phyloP scores from a whole-genome alignment of 805 yeast species.

The Yamadazyma kitorensis region DNA sequence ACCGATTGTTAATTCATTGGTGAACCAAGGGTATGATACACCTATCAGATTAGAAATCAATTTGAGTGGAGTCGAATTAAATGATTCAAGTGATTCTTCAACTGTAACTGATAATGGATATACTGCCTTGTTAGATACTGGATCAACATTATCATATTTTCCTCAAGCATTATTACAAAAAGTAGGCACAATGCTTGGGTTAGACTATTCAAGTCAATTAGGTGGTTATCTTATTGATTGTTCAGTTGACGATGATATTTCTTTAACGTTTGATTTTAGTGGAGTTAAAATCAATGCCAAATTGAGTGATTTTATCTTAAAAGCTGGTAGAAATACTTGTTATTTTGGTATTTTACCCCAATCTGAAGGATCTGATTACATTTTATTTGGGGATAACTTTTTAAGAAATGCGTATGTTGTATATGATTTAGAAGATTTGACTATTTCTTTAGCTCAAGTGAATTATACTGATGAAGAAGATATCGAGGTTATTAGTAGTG shows the following conservation, averaged over 20 bases:
- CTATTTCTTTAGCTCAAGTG: slow-evolving; percentile 50
- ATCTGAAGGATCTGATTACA: slow-evolving; percentile 9
- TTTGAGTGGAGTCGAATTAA: slow-evolving; percentile 33
- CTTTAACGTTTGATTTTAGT: slow-evolving; percentile 49
- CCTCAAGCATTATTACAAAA: slow-evolving; percentile 34
- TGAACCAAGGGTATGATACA: slow-evolving; percentile 23
- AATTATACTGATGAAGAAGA: slow-evolving; percentile 30
- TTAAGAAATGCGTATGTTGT: slow-evolving; percentile 63
- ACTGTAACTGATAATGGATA: slow-evolving; percentile 17
- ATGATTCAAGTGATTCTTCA: slow-evolving; percentile 11
- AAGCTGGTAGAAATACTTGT: slow-evolving; percentile 17
- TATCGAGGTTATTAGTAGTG: slow-evolving; percentile 43
- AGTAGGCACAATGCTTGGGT: slow-evolving; percentile 38
- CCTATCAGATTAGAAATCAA: slow-evolving; percentile 52
- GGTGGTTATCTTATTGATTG: slow-evolving; percentile 53
- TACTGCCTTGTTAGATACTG: slow-evolving; percentile 33
- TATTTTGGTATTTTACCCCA: slow-evolving; percentile 26
- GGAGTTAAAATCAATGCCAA: slow-evolving; percentile 58
- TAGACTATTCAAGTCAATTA: slow-evolving; percentile 35
- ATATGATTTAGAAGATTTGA: slow-evolving; percentile 56
- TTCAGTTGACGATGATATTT: slow-evolving; percentile 16
- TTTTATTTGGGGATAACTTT: slow-evolving; percentile 64
- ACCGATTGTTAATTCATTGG: slow-evolving; percentile 38
- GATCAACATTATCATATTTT: slow-evolving; percentile 40
- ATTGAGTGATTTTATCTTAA: slow-evolving; percentile 25